Conservation (phyloP, 257 asterid species). For the Rhazya stricta region DNA sequence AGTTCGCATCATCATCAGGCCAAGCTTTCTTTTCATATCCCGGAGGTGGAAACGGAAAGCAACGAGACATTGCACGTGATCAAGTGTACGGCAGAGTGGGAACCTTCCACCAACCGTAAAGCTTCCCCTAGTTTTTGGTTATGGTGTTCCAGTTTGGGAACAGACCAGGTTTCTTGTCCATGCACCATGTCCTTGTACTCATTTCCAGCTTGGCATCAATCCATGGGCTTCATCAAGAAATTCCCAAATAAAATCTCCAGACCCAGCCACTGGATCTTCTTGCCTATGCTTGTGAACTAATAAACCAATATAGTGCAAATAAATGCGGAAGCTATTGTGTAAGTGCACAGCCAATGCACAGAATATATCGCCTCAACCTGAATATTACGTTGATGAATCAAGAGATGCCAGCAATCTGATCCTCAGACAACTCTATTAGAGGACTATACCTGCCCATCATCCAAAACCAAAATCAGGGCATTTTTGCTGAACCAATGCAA, state of each 20-base stretch:
- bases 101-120: constrained; percentile 26
- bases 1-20: constrained; percentile 48
- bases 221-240: constrained; percentile 15
- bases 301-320: constrained; percentile 8
- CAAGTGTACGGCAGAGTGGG: constrained; percentile 19
- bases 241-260: constrained; percentile 12
- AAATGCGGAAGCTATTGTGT: not conserved
- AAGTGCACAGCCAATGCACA: constrained; percentile 9
- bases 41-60: constrained; percentile 93
- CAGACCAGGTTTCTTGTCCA: constrained; percentile 43
- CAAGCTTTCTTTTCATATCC: constrained; percentile 74
- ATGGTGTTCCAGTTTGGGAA: constrained; percentile 40
- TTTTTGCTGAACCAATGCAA: constrained; percentile 19
- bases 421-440: constrained; percentile 32
- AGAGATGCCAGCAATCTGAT: constrained; percentile 25
- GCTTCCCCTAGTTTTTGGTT: constrained; percentile 38
- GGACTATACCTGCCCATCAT: constrained; percentile 41
- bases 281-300: constrained; percentile 14
- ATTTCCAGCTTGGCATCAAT: constrained; percentile 36
- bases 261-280: constrained; percentile 10
- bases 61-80: constrained; percentile 87
- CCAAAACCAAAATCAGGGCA: constrained; percentile 36
- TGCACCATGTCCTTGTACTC: constrained; percentile 56
- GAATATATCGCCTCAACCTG: constrained; percentile 24
- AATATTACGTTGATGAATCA: constrained; percentile 20